Percentiles rank a stretch among this genome's conserved stretches.
These are phyloP conservation scores for Paraphoma sp. DNA, from an alignment of 2,329 filamentous ascomycete genomes.

Conservation along the genomic window DNA sequence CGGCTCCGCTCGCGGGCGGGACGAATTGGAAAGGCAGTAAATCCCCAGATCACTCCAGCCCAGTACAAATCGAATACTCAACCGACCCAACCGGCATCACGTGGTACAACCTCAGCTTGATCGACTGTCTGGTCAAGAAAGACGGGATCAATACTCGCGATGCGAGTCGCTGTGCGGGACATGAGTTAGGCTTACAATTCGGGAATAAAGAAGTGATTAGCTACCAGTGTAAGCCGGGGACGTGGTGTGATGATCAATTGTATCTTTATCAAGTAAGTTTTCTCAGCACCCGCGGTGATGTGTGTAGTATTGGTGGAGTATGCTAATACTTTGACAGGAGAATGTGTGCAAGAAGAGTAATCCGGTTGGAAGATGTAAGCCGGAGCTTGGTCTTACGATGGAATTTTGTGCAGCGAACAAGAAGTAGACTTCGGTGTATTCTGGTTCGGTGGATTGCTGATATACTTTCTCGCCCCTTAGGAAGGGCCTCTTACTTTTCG, in stretches of 20 bases:
- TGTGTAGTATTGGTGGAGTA: neutral
- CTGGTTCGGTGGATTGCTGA: neutral
- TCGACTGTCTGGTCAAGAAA: slow-evolving; percentile 15
- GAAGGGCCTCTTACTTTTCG: neutral
- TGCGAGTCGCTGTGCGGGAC: slow-evolving; percentile 15
- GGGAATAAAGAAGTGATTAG: slow-evolving; percentile 9
- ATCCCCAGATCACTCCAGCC: slow-evolving; percentile 11
- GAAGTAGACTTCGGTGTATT: neutral
- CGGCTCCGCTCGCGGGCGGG: slow-evolving; percentile 14
- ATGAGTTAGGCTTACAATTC: slow-evolving; percentile 24
- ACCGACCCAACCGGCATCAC: slow-evolving; percentile 2
- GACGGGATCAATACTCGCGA: slow-evolving; percentile 12
- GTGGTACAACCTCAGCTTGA: slow-evolving; percentile 28
- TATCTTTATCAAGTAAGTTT: slow-evolving; percentile 21
- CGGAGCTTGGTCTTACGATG: slow-evolving; percentile 15
- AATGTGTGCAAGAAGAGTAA: slow-evolving; percentile 24
- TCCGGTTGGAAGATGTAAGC: slow-evolving; percentile 13
- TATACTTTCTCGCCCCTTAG: neutral
- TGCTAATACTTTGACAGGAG: slow-evolving; percentile 11
- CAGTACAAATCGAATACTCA: slow-evolving; percentile 22
- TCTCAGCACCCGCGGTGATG: no score
- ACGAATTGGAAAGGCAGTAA: slow-evolving; percentile 21
- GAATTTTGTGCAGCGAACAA: slow-evolving; percentile 26
- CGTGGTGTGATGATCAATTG: slow-evolving; percentile 30
- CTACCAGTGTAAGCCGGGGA: slow-evolving; percentile 19